Conservation (phyloP, 306 rosid species). For the Sindora glabra region DNA sequence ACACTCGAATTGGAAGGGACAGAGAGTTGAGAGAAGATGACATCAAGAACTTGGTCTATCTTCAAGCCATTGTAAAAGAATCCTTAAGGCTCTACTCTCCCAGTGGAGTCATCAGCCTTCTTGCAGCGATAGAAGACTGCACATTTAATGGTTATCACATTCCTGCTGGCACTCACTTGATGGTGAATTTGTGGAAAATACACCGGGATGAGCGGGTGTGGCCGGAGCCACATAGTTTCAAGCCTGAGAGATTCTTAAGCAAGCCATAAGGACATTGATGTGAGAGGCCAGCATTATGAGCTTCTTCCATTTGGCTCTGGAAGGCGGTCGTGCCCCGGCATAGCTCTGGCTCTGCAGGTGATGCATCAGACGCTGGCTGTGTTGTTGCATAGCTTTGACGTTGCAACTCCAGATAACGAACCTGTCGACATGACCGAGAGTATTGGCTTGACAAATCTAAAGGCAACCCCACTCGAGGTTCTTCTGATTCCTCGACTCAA, state of each 20-base stretch:
- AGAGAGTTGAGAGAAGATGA: neutral
- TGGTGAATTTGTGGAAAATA: neutral
- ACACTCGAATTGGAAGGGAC: neutral
- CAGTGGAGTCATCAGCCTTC: neutral
- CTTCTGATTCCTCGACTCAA: too few species aligned
- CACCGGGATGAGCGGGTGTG: neutral
- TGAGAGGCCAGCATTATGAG: neutral
- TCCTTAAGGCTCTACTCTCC: neutral
- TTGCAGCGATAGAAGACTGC: neutral
- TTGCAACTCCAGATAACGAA: neutral
- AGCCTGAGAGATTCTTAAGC: constrained; percentile 5
- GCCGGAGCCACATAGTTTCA: constrained; percentile 2
- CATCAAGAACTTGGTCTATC: neutral
- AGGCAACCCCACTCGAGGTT: neutral
- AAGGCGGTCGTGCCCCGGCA: neutral
- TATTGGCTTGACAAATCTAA: neutral
- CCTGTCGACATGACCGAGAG: neutral
- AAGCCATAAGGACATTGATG: neutral
- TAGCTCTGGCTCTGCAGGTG: neutral
- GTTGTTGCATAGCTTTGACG: neutral
- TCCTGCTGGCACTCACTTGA: neutral
- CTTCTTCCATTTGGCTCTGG: neutral
- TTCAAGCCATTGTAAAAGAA: neutral
- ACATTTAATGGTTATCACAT: neutral
- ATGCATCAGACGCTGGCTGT: neutral